Conservation (phyloP, 768 basidiomycete genomes). For the Pleurotus cornucopiae region DNA sequence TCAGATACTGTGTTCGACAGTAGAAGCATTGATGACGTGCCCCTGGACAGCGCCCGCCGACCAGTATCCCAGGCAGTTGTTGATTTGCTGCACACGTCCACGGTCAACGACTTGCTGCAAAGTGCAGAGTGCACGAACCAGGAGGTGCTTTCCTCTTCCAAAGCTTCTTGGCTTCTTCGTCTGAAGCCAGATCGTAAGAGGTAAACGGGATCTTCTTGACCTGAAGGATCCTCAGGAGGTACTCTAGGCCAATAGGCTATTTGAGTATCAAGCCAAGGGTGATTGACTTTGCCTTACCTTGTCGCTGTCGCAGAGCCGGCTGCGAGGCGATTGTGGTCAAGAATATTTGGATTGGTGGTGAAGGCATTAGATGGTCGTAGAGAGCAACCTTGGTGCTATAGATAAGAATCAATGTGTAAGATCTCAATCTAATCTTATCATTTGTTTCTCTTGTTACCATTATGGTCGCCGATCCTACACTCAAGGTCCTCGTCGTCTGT, state of each 20-base stretch:
- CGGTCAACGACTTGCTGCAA: background rate
- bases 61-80: constrained; percentile 78
- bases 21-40: constrained; percentile 39
- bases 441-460: background rate
- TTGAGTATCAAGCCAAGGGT: background rate
- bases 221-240: constrained; percentile 76
- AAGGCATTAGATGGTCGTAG: constrained; percentile 42
- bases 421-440: constrained; percentile 6
- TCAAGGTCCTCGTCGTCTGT: constrained; percentile 72
- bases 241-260: constrained; percentile 45
- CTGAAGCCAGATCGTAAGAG: constrained; percentile 82
- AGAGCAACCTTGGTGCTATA: background rate
- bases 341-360: constrained; percentile 82
- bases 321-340: constrained; percentile 88
- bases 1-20: constrained; percentile 9
- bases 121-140: constrained; percentile 32
- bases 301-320: constrained; percentile 69
- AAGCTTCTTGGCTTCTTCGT: constrained; percentile 71
- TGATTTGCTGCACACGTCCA: constrained; percentile 57
- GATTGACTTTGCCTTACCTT: constrained; percentile 43
- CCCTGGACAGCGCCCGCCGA: constrained; percentile 73
- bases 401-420: background rate
- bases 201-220: constrained; percentile 81
- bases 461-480: constrained; percentile 15
- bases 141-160: constrained; percentile 80